These are phyloP conservation scores for Pseudoscleropodium purum DNA, from an alignment of 225 moss, liverwort and hornwort species.

Conservation along the genomic window DNA sequence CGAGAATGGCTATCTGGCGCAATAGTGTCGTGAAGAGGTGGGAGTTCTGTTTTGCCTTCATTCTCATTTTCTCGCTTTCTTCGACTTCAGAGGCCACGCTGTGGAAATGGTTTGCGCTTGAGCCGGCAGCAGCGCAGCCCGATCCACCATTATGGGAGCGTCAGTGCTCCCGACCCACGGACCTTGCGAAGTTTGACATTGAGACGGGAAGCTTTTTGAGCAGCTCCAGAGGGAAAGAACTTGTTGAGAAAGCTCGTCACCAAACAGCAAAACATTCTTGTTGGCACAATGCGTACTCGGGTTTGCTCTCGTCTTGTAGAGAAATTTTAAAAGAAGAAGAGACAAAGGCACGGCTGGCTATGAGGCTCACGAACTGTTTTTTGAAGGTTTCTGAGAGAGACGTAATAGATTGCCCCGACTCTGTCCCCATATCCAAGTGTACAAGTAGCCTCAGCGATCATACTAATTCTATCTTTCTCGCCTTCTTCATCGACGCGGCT, in stretches of 20 bases:
- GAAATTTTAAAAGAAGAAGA: constrained; percentile 75
- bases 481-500: constrained; percentile 79
- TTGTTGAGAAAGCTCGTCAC: constrained; percentile 51
- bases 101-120: constrained; percentile 44
- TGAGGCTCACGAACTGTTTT: constrained; percentile 79
- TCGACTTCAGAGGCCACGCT: constrained; percentile 27
- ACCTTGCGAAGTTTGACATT: constrained; percentile 48
- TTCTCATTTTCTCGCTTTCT: constrained; percentile 13
- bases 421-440: constrained; percentile 39
- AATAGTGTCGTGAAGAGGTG: not conserved
- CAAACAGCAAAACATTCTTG: constrained; percentile 65
- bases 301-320: constrained; percentile 54
- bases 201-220: constrained; percentile 40
- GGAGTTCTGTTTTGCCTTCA: not conserved
- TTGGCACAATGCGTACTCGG: constrained; percentile 72
- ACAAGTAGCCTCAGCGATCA: constrained; percentile 64
- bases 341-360: constrained; percentile 65
- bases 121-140: constrained; percentile 8
- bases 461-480: constrained; percentile 59
- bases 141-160: constrained; percentile 3
- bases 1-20: not conserved
- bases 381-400: constrained; percentile 68
- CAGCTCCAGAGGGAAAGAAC: constrained; percentile 40
- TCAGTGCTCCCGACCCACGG: constrained; percentile 18
- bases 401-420: constrained; percentile 48